Conservation (phyloP, 345 rosid species). For the Sapria himalayana region DNA sequence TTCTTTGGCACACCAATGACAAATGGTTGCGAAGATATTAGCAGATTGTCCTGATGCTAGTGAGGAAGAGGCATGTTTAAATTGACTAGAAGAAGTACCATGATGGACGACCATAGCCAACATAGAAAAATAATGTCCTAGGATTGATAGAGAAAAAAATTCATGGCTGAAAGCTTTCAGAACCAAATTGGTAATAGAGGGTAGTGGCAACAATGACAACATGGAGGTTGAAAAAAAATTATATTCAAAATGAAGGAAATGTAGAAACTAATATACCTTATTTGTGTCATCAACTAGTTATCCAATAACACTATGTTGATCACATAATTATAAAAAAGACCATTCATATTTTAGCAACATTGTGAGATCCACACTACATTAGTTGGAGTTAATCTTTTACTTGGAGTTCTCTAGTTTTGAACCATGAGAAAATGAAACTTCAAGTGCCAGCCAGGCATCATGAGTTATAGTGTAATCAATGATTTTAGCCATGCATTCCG, state of each 20-base stretch:
- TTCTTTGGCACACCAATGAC: background rate
- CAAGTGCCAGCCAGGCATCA: conserved; percentile 1
- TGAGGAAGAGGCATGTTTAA: no score
- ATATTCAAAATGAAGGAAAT: background rate
- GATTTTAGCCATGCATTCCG: background rate
- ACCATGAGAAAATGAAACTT: background rate
- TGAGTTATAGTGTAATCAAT: no score
- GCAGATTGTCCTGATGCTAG: background rate
- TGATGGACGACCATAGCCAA: background rate
- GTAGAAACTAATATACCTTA: background rate
- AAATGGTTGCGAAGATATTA: background rate
- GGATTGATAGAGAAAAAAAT: background rate
- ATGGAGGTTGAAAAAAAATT: background rate
- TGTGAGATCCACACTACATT: background rate
- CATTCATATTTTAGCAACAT: background rate
- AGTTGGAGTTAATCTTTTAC: background rate
- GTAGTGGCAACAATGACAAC: background rate
- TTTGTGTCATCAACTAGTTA: background rate
- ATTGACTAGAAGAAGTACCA: background rate
- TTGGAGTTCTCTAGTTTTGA: background rate
- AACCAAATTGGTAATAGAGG: background rate
- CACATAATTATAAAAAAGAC: background rate
- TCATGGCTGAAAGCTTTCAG: background rate
- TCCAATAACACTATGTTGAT: background rate
- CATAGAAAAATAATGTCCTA: no score